Conservation (phyloP, 371 early-diverging fungal species). For the Cladochytrium tenue region DNA sequence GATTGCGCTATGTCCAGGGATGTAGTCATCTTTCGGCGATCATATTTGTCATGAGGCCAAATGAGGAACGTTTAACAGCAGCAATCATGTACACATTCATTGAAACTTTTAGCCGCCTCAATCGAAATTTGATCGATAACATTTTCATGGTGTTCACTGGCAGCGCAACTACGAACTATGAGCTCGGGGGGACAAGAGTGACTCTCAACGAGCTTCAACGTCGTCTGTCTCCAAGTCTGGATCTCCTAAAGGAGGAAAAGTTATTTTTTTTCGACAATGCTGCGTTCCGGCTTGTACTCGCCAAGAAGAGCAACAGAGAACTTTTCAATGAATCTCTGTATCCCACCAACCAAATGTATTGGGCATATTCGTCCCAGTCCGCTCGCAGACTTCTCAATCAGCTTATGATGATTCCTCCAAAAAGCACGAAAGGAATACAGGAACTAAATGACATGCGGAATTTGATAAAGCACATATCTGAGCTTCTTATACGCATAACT, state of each 20-base stretch:
- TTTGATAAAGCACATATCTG: background rate
- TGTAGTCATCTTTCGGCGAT: background rate
- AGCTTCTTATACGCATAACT: background rate
- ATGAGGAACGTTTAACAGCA: constrained; percentile 3
- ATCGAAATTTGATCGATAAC: background rate
- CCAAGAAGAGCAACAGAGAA: background rate
- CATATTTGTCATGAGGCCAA: constrained; percentile 9
- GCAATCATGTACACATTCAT: constrained; percentile 1
- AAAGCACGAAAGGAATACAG: background rate
- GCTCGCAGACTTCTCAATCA: background rate
- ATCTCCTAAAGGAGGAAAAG: background rate
- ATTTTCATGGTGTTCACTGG: constrained; percentile 1
- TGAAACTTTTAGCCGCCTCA: background rate
- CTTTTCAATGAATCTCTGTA: background rate
- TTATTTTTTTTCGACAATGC: constrained; percentile 4
- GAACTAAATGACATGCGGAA: background rate
- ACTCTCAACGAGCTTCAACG: background rate
- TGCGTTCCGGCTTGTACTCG: constrained; percentile 1
- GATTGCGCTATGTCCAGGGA: background rate
- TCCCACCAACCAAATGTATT: background rate
- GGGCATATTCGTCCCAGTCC: background rate
- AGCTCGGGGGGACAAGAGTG: background rate
- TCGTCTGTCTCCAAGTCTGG: background rate
- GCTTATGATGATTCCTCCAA: background rate
- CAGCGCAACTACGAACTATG: constrained; percentile 7